phyloP scores from a whole-genome alignment of 1,139 yeast genomes.

The Pichia inconspicua region DNA sequence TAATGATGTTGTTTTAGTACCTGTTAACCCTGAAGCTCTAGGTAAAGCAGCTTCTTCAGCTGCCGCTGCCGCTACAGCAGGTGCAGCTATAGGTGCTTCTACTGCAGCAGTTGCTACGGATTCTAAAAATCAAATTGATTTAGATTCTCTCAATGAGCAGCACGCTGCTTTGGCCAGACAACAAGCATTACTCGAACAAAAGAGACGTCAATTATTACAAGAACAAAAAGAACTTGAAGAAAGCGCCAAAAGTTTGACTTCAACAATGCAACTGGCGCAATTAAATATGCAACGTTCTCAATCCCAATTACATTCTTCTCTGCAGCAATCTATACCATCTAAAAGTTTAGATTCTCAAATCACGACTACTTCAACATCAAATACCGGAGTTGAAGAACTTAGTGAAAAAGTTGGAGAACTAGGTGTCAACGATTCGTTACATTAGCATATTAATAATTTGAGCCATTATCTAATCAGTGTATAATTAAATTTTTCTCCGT shows the following conservation, averaged over 20 bases:
- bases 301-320: conserved; percentile 12
- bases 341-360: conserved; percentile 8
- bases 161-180: conserved; percentile 13
- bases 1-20: conserved; percentile 16
- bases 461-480: neutral
- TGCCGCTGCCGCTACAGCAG: neutral
- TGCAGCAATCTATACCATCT: conserved; percentile 9
- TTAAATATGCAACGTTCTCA: neutral
- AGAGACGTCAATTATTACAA: conserved; percentile 14
- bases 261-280: conserved; percentile 1
- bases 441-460: no score
- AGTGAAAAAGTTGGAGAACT: conserved; percentile 21
- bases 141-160: conserved; percentile 11
- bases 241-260: conserved; percentile 16
- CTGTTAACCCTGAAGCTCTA: conserved; percentile 5
- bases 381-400: conserved; percentile 8
- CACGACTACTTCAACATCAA: neutral
- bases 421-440: conserved; percentile 10
- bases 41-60: neutral
- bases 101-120: neutral
- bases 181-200: conserved; percentile 16
- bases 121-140: neutral
- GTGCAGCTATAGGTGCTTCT: neutral
- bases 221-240: conserved; percentile 16
- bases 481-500: no score